phyloP scores from a whole-genome alignment of 2,329 filamentous ascomycete genomes.

The Purpureocillium lavendulum region DNA sequence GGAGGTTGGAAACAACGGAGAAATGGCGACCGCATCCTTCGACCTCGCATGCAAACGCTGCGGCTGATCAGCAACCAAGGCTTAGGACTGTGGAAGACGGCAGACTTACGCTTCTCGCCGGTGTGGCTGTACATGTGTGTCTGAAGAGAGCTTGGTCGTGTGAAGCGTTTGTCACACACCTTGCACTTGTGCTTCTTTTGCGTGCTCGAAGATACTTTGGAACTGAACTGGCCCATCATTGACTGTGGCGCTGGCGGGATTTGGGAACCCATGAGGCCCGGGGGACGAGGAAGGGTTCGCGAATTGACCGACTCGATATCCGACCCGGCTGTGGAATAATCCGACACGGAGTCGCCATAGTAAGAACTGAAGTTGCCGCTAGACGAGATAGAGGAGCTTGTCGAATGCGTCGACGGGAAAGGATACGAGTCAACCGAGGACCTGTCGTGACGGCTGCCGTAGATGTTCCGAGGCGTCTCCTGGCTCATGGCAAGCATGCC shows the following conservation, averaged over 20 bases:
- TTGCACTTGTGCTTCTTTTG: slow-evolving; percentile 99
- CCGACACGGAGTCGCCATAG: slow-evolving; percentile 81
- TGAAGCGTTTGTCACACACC: slow-evolving; percentile 96
- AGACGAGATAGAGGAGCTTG: slow-evolving; percentile 84
- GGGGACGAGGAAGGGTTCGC: slow-evolving; percentile 74
- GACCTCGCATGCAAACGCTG: slow-evolving; percentile 89
- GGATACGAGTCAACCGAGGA: slow-evolving; percentile 81
- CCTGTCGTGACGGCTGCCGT: slow-evolving; percentile 60
- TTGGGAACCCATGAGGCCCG: slow-evolving; percentile 50
- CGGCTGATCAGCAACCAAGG: slow-evolving; percentile 3
- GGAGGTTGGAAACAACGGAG: slow-evolving; percentile 91
- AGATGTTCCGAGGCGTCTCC: slow-evolving; percentile 86
- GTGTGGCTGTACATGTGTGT: slow-evolving; percentile 99
- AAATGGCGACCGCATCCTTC: slow-evolving; percentile 94
- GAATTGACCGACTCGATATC: slow-evolving; percentile 77
- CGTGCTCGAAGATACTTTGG: slow-evolving; percentile 88
- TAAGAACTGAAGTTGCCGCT: slow-evolving; percentile 73
- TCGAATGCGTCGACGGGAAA: slow-evolving; percentile 77
- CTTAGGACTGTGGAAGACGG: not conserved
- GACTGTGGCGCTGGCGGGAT: slow-evolving; percentile 81
- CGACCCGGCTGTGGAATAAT: slow-evolving; percentile 84
- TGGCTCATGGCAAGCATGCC: slow-evolving; percentile 96
- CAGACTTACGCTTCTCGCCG: slow-evolving; percentile 85
- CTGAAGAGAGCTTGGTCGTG: slow-evolving; percentile 84
- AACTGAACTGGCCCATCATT: slow-evolving; percentile 99